Conservation (phyloP, 441 rosid genomes). For the Raphanus hybrid region DNA sequence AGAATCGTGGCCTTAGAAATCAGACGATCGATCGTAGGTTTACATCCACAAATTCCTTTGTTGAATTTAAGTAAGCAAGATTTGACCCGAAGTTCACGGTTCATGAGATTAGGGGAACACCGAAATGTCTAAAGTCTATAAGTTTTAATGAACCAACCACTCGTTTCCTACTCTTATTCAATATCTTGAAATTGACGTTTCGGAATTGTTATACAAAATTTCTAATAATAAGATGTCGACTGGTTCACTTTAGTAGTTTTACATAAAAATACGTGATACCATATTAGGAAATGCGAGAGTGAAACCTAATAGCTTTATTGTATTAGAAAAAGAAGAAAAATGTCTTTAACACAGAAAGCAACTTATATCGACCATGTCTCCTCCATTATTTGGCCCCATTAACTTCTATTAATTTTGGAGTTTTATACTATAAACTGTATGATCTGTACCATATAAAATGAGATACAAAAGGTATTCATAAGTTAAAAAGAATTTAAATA, state of each 20-base stretch:
- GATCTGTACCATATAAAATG: slow-evolving; percentile 12
- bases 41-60: slow-evolving; percentile 1
- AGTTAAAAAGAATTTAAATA: not conserved
- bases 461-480: not conserved
- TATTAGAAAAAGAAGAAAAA: slow-evolving; percentile 1
- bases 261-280: slow-evolving; percentile 9
- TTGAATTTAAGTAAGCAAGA: slow-evolving; percentile 10
- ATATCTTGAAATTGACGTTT: slow-evolving; percentile 11
- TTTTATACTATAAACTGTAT: slow-evolving; percentile 4
- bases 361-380: slow-evolving; percentile 39
- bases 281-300: slow-evolving; percentile 20
- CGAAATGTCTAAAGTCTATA: slow-evolving; percentile 16
- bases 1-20: not conserved
- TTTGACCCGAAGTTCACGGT: slow-evolving; percentile 9
- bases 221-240: slow-evolving; percentile 17
- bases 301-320: slow-evolving; percentile 26
- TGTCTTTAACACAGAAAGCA: slow-evolving; percentile 30
- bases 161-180: slow-evolving; percentile 18
- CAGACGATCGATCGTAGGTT: slow-evolving; percentile 9
- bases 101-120: slow-evolving; percentile 22
- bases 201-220: not conserved
- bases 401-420: slow-evolving; percentile 15
- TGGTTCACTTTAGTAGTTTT: slow-evolving; percentile 25
- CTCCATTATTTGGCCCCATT: slow-evolving; percentile 37
- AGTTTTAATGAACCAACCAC: slow-evolving; percentile 39